Evolutionary conservation across 192 early-diverging fungal genomes (phyloP), one percentile per base, ranked within the genome.

Genomic region (Rhizophagus sp.): DNA sequence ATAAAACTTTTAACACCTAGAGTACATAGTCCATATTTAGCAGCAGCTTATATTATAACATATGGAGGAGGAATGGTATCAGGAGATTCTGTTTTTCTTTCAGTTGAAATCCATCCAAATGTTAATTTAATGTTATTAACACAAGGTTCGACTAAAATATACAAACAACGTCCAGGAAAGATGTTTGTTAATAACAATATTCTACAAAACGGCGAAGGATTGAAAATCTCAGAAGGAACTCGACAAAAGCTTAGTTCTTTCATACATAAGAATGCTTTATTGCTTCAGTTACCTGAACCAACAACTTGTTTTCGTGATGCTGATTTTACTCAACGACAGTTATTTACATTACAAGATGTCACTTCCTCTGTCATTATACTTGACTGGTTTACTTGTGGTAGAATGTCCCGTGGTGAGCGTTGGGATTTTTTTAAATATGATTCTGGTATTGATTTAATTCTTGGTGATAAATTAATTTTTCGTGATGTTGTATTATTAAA

Each of bases 361-460:
- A 81, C 80, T n/a, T 85, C 89, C 0, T 92, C 91, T 33, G 70
- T 95, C 11, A 85, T 96, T 1, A 75, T 96, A 10, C 82, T 97
- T 39, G 96, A 97, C 77, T 97, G 96, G 95, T 90, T 95, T 78
- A 95, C 93, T 0, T 90, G 91, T 62, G 96, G 96, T 8, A 77
- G 96, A 64, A 84, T 86, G 79, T 89, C 88, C 13, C 74, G 92
- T 1, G 95, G 95, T 34, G 96, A 97, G 74, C 78, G 77, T 12
- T 97, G 95, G 94, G 81, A 81, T 36, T 96, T 96, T 74, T 34
- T 62, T 19, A 66, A 80, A n/a, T 88, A 86, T 75, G 78, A 80
- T 3, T 82, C 75, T 47, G 79, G 79, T n/a, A 79, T 85, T 57
- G 85, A 87, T 79, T 63, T 87, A 27, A 68, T 76, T 11, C 52